These are phyloP conservation scores for Epichloe hybrida DNA, from an alignment of 2,329 filamentous ascomycete species.

Conservation along the genomic window DNA sequence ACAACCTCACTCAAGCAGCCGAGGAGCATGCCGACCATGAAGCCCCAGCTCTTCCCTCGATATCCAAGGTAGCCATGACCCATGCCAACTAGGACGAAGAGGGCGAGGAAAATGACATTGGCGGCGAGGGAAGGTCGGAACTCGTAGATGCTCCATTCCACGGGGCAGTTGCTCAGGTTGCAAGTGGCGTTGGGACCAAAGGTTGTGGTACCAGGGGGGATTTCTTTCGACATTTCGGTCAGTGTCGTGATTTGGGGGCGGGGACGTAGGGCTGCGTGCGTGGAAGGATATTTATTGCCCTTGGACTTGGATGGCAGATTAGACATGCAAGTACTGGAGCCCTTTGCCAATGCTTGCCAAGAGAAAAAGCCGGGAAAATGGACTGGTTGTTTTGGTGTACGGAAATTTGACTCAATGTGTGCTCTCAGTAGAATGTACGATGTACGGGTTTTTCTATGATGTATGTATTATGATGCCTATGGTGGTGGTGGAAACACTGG, in stretches of 20 bases:
- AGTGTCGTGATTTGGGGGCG: background rate
- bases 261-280: background rate
- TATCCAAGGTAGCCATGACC: constrained; percentile 32
- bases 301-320: background rate
- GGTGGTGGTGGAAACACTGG: too few species aligned
- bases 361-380: too few species aligned
- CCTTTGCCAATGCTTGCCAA: too few species aligned
- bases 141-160: constrained; percentile 34
- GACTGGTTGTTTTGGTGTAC: too few species aligned
- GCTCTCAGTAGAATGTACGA: too few species aligned
- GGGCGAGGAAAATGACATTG: constrained; percentile 35
- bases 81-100: constrained; percentile 31
- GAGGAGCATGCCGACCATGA: constrained; percentile 36
- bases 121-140: constrained; percentile 41
- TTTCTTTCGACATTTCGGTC: constrained; percentile 3
- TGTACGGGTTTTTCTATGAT: too few species aligned
- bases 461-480: too few species aligned
- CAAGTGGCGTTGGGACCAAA: constrained; percentile 35
- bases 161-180: constrained; percentile 31
- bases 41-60: constrained; percentile 34
- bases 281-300: background rate
- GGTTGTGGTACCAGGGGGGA: constrained; percentile 11
- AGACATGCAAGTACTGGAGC: too few species aligned
- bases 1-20: constrained; percentile 45
- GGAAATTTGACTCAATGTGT: too few species aligned